Evolutionary conservation across 306 rosid species (phyloP).

Genomic region (Gleditsia sinensis): DNA sequence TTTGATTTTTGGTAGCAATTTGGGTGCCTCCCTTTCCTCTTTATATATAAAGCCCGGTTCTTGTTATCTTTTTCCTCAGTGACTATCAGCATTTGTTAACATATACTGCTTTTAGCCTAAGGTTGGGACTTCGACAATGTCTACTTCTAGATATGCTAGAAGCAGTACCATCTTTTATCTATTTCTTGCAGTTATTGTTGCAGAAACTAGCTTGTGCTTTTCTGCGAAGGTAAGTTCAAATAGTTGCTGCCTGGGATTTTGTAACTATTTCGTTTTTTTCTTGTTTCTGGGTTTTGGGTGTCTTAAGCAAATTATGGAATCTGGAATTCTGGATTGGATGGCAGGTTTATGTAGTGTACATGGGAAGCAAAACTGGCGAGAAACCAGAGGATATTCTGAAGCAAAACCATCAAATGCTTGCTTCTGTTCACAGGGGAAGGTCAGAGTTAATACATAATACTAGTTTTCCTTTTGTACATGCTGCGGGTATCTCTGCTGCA

Average conservation of each 20-base stretch:
- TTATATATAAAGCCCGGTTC: slow-evolving; percentile 20
- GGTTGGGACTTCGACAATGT: slow-evolving; percentile 43
- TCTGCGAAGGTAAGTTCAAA: slow-evolving; percentile 57
- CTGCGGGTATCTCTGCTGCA: too few species aligned
- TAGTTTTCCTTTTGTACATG: background rate
- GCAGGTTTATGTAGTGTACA: slow-evolving; percentile 81
- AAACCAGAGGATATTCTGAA: slow-evolving; percentile 54
- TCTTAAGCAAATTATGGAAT: background rate
- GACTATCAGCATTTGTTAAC: slow-evolving; percentile 1
- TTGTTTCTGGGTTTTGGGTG: slow-evolving; percentile 13
- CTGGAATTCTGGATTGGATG: slow-evolving; percentile 29
- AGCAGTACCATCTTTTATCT: slow-evolving; percentile 34
- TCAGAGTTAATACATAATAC: slow-evolving; percentile 2
- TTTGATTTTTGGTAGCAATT: background rate
- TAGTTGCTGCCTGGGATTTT: background rate
- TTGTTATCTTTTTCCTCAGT: background rate
- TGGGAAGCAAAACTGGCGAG: slow-evolving; percentile 80
- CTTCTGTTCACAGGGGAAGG: slow-evolving; percentile 76
- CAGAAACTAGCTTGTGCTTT: slow-evolving; percentile 48
- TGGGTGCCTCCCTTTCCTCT: background rate
- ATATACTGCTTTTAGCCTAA: slow-evolving; percentile 13
- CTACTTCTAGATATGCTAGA: slow-evolving; percentile 34
- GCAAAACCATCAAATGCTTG: slow-evolving; percentile 71
- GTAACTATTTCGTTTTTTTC: background rate
- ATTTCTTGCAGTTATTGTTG: slow-evolving; percentile 44